Evolutionary conservation across 768 basidiomycete species (phyloP).

Genomic region (Hemileccinum rubropunctum): DNA sequence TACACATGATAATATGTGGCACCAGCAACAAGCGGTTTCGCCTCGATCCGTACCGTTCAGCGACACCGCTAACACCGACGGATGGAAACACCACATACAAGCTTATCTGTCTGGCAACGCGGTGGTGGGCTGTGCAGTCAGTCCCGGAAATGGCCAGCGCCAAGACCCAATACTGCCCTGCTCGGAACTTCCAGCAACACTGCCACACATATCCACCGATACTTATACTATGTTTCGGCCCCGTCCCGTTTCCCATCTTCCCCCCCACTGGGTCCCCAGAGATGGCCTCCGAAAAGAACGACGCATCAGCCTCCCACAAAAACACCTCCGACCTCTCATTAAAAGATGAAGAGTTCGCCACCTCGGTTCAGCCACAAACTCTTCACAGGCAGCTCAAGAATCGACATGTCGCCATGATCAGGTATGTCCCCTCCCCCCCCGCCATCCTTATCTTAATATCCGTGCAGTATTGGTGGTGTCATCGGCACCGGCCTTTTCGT

Average conservation of each 20-base stretch:
- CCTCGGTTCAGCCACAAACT: neutral
- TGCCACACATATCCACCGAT: neutral
- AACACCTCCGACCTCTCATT: constrained; percentile 14
- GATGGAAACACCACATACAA: too few relatives aligned
- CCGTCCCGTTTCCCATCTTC: too few relatives aligned
- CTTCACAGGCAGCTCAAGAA: constrained; percentile 69
- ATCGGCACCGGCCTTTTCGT: constrained; percentile 63
- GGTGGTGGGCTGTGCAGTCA: too few relatives aligned
- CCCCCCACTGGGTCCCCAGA: neutral
- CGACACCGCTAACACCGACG: too few relatives aligned
- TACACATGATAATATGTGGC: too few relatives aligned
- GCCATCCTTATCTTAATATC: neutral
- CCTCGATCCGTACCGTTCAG: too few relatives aligned
- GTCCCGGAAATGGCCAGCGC: too few relatives aligned
- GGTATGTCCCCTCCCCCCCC: constrained; percentile 33
- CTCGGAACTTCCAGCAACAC: neutral
- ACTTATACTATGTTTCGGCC: neutral
- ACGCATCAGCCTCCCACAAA: neutral
- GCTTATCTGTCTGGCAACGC: too few relatives aligned
- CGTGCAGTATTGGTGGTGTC: constrained; percentile 57
- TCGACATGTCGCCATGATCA: constrained; percentile 82
- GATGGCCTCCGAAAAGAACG: constrained; percentile 25
- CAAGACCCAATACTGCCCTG: too few relatives aligned
- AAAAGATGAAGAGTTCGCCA: constrained; percentile 20
- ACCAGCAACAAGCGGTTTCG: too few relatives aligned